Base-by-base conservation (phyloP, 805 yeast species). In the Lipomyces oligophaga region DNA sequence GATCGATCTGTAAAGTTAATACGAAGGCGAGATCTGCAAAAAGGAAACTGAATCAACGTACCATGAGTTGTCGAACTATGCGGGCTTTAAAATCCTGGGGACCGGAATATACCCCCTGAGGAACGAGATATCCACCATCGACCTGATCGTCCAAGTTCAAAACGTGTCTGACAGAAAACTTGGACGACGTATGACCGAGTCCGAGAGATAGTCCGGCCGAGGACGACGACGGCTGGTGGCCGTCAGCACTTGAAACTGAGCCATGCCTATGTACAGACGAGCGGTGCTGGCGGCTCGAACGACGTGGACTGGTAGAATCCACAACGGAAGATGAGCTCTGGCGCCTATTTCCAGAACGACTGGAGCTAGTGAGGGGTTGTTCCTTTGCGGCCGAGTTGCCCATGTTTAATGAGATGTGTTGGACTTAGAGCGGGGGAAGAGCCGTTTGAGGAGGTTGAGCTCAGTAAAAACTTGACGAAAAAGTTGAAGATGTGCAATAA, bases 61-160 rank as follows among this genome's bases (percentile, higher is more conserved):
- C 60, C 19, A 90, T 83, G 32, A 84, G 69, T 15, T 69, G 75
- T 43, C 85, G 75, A n/a, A 93, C 97, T 2, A 83, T 70, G 13
- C 76, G 76, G 13, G 84, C 76, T 59, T 83, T 77, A 67, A 79
- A 90, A 63, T 85, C 95, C 57, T 80, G 81, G 38, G 83, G 80
- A 26, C 76, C 71, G 54, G 80, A 77, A 66, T 90, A 90, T 26
- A 85, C 84, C 1, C 97, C 97, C 66, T 77, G 85, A 0, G 97
- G 96, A 1, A 95, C 96, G 54, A 90, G 67, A 62, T 70, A 88
- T 1, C 98, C 98, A 16, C 98, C 98, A 67, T 93, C 97, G 13
- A 90, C 95, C 53, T 71, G 45, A 19, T 49, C 57, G 16, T 45
- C 58, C 21, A 43, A 36, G 22, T 52, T 47, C 33, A 45, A 41